A percentile compares a stretch with the other conserved stretches of the same genome.
These are phyloP conservation scores for Amanita subjunquillea DNA, from an alignment of 768 basidiomycete genomes.

Conservation along the genomic window DNA sequence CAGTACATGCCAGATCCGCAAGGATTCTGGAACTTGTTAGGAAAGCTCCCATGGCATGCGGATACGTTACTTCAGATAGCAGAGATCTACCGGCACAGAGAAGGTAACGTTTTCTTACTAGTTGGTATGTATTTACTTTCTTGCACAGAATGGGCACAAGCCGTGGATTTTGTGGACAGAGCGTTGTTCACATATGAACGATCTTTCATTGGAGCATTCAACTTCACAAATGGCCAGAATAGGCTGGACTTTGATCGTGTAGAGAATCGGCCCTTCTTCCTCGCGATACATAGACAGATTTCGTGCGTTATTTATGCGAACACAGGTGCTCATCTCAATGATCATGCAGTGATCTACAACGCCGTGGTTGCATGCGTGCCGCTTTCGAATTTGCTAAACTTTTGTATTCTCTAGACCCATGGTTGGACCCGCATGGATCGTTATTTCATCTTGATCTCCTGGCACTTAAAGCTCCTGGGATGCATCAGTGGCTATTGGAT, in stretches of 20 bases:
- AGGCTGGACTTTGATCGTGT: conserved; percentile 85
- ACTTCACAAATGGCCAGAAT: conserved; percentile 69
- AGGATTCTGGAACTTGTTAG: conserved; percentile 66
- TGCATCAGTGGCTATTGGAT: conserved; percentile 74
- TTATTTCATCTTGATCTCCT: conserved; percentile 79
- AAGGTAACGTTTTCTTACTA: conserved; percentile 42
- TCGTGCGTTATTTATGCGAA: conserved; percentile 35
- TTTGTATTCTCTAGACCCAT: conserved; percentile 76
- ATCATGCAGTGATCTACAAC: conserved; percentile 58
- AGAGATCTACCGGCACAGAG: conserved; percentile 78
- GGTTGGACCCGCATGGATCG: conserved; percentile 82
- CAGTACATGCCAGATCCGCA: conserved; percentile 48
- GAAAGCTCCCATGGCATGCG: conserved; percentile 80
- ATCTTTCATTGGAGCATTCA: conserved; percentile 80
- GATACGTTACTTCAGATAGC: conserved; percentile 85
- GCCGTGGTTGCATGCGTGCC: conserved; percentile 83
- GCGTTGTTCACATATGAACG: conserved; percentile 91
- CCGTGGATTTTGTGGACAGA: conserved; percentile 85
- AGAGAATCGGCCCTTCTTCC: conserved; percentile 89
- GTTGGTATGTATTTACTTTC: neutral
- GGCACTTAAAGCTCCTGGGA: conserved; percentile 61
- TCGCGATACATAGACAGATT: conserved; percentile 77
- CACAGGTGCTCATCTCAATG: neutral
- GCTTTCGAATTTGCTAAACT: conserved; percentile 89
- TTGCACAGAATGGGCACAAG: conserved; percentile 62